Base-by-base conservation (phyloP, 345 rosid species). In the Sisymbrium altissimum region DNA sequence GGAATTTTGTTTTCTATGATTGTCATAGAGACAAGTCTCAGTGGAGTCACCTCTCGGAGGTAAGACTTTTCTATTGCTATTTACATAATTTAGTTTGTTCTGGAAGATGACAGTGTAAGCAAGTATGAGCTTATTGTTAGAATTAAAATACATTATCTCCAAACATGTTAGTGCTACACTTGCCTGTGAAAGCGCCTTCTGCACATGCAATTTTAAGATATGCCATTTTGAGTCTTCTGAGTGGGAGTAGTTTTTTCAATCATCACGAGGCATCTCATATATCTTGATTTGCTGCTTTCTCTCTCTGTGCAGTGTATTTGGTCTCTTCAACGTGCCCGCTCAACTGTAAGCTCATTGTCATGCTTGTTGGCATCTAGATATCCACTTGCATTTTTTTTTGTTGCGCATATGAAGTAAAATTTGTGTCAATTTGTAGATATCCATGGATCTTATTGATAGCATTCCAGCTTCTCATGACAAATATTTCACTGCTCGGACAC, bases 251-350 rank as follows among this genome's bases (percentile, higher is more conserved):
- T 43, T 61, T 53, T 69, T 7, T 8, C n/a, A 44, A 7, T 29
- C n/a, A n/a, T 45, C 29, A 38, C 29, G 66, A 43, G 32, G 57
- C 56, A 18, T 40, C 55, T 63, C 15, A 55, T n/a, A 29, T 41
- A 21, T 72, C 46, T 66, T 67, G 12, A 32, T 30, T 23, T 49
- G 43, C 46, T 38, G 39, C 75, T 76, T 50, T 46, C 68, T 71
- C 53, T 57, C 43, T 66, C 64, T 84, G 74, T 85, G 92, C 92
- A 92, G 98, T 80, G 85, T 95, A 66, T 90, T 92, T 84, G 99
- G 99, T 68, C 98, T 92, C 82, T 90, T 95, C 79, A 92, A 95
- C 58, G 94, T 95, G 60, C 98, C 98, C 4, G 89, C 98, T 68
- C 87, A 89, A 79, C 85, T 90, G 98, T 89, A 90, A 80, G 68